Conservation (phyloP, 2,329 filamentous ascomycete genomes). For the Neofusicoccum ribis region DNA sequence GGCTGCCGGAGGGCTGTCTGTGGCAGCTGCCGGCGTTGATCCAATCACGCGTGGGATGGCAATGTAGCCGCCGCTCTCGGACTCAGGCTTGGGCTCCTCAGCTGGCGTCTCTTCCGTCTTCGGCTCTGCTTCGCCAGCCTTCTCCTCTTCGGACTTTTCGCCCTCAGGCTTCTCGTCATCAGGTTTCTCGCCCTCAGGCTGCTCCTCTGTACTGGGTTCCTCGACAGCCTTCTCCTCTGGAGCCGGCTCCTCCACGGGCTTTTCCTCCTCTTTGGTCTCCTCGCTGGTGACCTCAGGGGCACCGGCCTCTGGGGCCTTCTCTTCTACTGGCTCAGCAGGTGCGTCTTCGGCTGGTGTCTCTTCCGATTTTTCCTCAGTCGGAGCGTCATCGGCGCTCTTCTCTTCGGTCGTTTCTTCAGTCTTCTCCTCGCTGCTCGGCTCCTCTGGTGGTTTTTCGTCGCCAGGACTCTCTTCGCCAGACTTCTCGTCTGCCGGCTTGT, state of each 20-base stretch:
- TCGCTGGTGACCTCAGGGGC: neutral
- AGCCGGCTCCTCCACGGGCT: neutral
- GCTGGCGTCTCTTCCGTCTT: neutral
- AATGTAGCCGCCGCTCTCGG: slow-evolving; percentile 7
- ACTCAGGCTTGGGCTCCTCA: neutral
- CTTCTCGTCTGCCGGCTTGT: neutral
- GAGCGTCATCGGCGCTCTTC: neutral
- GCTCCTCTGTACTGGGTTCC: neutral
- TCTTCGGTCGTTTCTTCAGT: neutral
- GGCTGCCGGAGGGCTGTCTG: neutral
- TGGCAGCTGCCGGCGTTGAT: neutral
- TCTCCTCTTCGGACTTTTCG: neutral
- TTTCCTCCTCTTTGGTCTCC: neutral
- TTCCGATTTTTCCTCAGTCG: neutral
- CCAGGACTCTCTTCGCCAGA: neutral
- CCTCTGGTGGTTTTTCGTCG: neutral
- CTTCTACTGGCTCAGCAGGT: neutral
- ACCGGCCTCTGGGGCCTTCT: neutral
- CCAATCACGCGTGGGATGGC: slow-evolving; percentile 4
- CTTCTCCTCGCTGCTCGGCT: neutral
- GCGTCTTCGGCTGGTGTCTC: neutral
- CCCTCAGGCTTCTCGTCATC: neutral
- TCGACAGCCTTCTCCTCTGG: neutral
- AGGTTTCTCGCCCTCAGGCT: neutral
- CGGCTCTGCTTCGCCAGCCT: neutral